Percentiles rank a stretch among this genome's conserved stretches.
phyloP scores from a whole-genome alignment of 345 rosid genomes.

The Eucalyptus melliodora region DNA sequence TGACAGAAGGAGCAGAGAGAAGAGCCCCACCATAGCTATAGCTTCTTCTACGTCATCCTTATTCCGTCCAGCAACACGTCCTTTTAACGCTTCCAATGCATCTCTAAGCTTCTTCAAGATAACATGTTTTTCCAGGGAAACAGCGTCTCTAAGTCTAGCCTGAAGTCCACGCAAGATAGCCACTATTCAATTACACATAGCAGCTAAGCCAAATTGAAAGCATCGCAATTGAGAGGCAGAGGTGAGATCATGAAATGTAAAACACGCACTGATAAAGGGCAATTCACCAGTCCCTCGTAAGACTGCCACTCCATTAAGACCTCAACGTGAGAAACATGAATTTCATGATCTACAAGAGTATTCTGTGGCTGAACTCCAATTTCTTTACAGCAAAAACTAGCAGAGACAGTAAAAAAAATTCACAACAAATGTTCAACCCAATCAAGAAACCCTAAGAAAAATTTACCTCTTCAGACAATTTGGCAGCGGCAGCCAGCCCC shows the following conservation, averaged over 20 bases:
- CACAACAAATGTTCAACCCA: neutral
- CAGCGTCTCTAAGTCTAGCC: constrained; percentile 89
- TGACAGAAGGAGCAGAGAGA: neutral
- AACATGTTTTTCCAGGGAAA: constrained; percentile 94
- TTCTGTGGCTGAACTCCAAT: neutral
- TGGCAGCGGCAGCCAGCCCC: constrained; percentile 94
- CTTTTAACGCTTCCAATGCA: constrained; percentile 79
- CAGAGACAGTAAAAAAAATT: neutral
- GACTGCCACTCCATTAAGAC: neutral
- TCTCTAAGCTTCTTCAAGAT: constrained; percentile 95
- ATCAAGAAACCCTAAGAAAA: neutral
- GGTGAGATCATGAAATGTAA: neutral
- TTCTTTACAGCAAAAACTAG: neutral
- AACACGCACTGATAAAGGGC: neutral
- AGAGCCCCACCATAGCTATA: constrained; percentile 67
- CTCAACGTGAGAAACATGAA: neutral
- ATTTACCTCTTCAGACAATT: constrained; percentile 84
- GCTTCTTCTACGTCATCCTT: constrained; percentile 97
- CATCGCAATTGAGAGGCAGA: neutral
- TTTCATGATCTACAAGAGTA: neutral
- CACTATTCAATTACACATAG: neutral
- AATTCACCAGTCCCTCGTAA: neutral
- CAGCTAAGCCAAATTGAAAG: neutral
- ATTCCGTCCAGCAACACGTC: constrained; percentile 86
- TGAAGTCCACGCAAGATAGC: constrained; percentile 16